phyloP scores from a whole-genome alignment of 1,139 yeast genomes.

The Lodderomyces orthopsilosis region DNA sequence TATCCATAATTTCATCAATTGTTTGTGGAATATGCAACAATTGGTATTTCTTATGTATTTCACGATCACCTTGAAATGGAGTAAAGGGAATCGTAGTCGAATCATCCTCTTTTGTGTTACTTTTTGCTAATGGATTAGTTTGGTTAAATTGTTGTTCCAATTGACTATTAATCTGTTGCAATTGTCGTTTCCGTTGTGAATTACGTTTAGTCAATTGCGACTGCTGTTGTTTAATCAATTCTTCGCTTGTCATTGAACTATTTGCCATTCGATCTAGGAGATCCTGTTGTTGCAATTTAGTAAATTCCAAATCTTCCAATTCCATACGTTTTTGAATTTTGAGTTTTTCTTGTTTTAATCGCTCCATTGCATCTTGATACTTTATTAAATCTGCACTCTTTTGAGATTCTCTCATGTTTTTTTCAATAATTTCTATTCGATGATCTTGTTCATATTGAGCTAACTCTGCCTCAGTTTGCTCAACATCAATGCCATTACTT shows the following conservation, averaged over 20 bases:
- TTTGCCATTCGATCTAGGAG: conserved; percentile 67
- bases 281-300: conserved; percentile 63
- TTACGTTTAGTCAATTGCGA: conserved; percentile 54
- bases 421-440: conserved; percentile 68
- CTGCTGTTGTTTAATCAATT: conserved; percentile 41
- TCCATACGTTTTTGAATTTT: conserved; percentile 67
- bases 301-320: conserved; percentile 58
- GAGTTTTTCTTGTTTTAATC: conserved; percentile 58
- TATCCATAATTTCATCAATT: conserved; percentile 38
- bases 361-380: conserved; percentile 56
- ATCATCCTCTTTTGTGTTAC: conserved; percentile 17
- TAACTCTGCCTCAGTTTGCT: conserved; percentile 66
- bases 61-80: conserved; percentile 90
- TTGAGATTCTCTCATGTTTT: conserved; percentile 61
- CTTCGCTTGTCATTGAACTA: conserved; percentile 52
- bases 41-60: conserved; percentile 39
- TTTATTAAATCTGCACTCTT: conserved; percentile 63
- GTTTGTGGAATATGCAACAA: conserved; percentile 26
- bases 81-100: conserved; percentile 68
- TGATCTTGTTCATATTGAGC: conserved; percentile 73
- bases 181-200: conserved; percentile 61
- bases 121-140: conserved; percentile 19
- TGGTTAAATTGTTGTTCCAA: conserved; percentile 31
- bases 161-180: conserved; percentile 58
- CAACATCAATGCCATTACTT: conserved; percentile 66